Evolutionary conservation across 225 moss, liverwort and hornwort species (phyloP).

Genomic region (Lunularia cruciata): DNA sequence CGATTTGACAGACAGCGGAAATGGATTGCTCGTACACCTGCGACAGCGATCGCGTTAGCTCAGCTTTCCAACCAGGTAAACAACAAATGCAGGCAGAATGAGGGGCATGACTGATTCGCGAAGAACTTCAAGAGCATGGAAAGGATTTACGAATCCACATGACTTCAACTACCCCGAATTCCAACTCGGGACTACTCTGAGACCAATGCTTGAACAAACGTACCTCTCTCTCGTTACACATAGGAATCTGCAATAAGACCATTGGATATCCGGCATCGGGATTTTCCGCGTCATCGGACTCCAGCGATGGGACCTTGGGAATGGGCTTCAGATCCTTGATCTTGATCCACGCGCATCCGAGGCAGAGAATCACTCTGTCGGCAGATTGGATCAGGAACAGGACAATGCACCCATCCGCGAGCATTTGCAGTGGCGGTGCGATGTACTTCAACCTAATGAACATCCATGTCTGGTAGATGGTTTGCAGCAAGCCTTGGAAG

Average conservation of each 20-base stretch:
- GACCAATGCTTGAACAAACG: constrained; percentile 2
- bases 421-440: constrained; percentile 77
- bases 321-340: constrained; percentile 63
- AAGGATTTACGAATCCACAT: not conserved
- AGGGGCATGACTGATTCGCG: not conserved
- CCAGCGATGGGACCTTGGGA: constrained; percentile 60
- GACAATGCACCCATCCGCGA: constrained; percentile 82
- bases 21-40: constrained; percentile 98
- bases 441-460: constrained; percentile 64
- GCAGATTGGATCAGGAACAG: constrained; percentile 93
- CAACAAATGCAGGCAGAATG: not conserved
- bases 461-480: constrained; percentile 71
- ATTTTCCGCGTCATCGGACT: constrained; percentile 74
- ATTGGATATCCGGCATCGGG: constrained; percentile 80
- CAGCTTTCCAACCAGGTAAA: not conserved
- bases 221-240: constrained; percentile 99
- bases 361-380: constrained; percentile 73
- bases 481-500: constrained; percentile 64
- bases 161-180: constrained; percentile 19
- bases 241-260: constrained; percentile 91
- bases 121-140: not conserved
- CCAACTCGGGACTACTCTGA: not conserved
- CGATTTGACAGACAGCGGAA: constrained; percentile 92
- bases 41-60: not conserved
- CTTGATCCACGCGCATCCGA: constrained; percentile 85